Percentiles rank a stretch among this genome's conserved stretches.
Conservation (phyloP, 1,284 basidiomycete species). For the Sphaerobolus stellatus region DNA sequence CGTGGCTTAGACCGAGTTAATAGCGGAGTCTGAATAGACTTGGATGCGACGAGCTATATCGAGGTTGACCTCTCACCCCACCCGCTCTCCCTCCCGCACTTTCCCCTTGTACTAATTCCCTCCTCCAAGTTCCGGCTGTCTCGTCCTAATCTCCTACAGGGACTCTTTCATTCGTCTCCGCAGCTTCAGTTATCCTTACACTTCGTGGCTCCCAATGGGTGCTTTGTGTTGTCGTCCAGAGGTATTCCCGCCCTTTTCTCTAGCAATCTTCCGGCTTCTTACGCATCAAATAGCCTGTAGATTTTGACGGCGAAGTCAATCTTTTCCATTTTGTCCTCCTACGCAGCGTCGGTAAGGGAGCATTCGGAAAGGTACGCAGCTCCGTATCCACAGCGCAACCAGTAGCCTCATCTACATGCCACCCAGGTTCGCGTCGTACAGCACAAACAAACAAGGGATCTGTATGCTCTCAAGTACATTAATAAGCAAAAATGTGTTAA, state of each 20-base stretch:
- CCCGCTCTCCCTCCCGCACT: not conserved
- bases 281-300: conserved; percentile 70
- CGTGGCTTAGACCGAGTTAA: not conserved
- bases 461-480: conserved; percentile 99
- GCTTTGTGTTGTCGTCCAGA: conserved; percentile 80
- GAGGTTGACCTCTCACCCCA: not conserved
- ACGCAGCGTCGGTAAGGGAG: conserved; percentile 94
- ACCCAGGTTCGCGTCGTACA: conserved; percentile 95
- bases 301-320: conserved; percentile 97
- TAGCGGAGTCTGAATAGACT: not conserved
- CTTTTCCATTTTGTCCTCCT: conserved; percentile 96
- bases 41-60: not conserved
- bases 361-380: conserved; percentile 87
- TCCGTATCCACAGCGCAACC: conserved; percentile 14
- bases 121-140: not conserved
- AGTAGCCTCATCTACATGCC: not conserved
- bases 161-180: not conserved
- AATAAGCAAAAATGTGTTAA: conserved; percentile 97
- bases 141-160: not conserved
- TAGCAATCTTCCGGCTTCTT: conserved; percentile 4
- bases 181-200: not conserved
- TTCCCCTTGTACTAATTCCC: too few relatives aligned
- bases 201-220: conserved; percentile 55
- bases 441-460: conserved; percentile 93
- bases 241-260: conserved; percentile 37